Conservation (phyloP, 1,284 basidiomycete species). For the Testicularia cyperi region DNA sequence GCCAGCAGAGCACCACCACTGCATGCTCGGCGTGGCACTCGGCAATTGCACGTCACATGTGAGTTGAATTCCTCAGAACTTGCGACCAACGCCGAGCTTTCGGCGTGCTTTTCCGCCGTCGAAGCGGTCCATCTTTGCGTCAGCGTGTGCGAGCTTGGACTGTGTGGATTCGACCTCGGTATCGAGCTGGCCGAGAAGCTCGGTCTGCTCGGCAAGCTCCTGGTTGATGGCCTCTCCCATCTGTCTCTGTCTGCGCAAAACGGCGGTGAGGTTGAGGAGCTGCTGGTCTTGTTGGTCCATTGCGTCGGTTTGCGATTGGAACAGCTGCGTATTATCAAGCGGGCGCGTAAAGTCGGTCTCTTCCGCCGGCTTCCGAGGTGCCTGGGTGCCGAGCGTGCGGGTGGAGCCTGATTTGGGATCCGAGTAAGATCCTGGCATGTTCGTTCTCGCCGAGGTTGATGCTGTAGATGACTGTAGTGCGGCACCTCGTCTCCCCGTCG, state of each 20-base stretch:
- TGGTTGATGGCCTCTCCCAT: conserved; percentile 82
- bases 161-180: conserved; percentile 74
- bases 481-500: too few species aligned
- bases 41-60: too few species aligned
- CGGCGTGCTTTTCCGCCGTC: conserved; percentile 24
- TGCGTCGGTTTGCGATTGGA: conserved; percentile 76
- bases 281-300: conserved; percentile 83
- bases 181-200: conserved; percentile 77
- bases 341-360: conserved; percentile 85
- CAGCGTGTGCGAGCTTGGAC: conserved; percentile 74
- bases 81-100: conserved; percentile 19
- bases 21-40: too few species aligned
- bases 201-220: conserved; percentile 82
- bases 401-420: too few species aligned
- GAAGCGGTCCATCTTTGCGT: conserved; percentile 70
- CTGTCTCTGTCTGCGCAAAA: conserved; percentile 80
- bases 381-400: conserved; percentile 4
- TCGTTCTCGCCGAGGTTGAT: background rate
- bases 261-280: conserved; percentile 74
- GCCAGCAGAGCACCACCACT: too few species aligned
- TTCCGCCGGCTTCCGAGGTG: conserved; percentile 63
- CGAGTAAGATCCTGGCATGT: conserved; percentile 20
- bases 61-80: too few species aligned
- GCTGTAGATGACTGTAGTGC: background rate
- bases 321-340: conserved; percentile 76